Percentiles rank a stretch among this genome's conserved stretches.
Evolutionary conservation across 2,329 filamentous ascomycete genomes (phyloP).

Genomic region (Apiospora koreana): DNA sequence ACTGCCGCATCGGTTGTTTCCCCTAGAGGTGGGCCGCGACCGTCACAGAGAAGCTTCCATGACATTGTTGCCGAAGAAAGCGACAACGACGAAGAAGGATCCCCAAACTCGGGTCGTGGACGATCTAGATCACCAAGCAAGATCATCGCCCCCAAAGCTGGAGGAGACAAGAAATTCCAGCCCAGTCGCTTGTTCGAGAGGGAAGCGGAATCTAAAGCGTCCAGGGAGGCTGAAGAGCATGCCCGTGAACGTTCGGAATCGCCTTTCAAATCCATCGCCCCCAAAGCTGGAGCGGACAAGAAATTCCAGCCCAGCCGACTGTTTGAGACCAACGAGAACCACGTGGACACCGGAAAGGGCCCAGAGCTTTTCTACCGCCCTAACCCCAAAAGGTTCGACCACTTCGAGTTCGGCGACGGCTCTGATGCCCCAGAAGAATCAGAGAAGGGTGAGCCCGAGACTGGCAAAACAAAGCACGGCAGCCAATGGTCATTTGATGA

Average conservation of each 20-base stretch:
- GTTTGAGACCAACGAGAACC: conserved; percentile 59
- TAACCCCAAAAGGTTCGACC: conserved; percentile 77
- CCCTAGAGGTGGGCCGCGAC: conserved; percentile 63
- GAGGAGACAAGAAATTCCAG: conserved; percentile 45
- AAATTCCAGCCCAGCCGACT: conserved; percentile 65
- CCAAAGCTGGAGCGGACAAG: conserved; percentile 59
- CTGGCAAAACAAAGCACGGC: conserved; percentile 51
- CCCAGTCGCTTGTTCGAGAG: conserved; percentile 66
- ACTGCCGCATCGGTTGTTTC: conserved; percentile 49
- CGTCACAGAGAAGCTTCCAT: conserved; percentile 65
- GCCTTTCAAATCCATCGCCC: conserved; percentile 45
- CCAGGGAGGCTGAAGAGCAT: conserved; percentile 25
- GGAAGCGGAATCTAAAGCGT: conserved; percentile 41
- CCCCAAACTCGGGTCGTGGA: conserved; percentile 44
- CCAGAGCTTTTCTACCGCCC: conserved; percentile 50
- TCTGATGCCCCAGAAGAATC: conserved; percentile 52
- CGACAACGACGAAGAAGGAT: conserved; percentile 33
- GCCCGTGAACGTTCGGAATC: conserved; percentile 44
- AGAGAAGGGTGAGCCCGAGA: conserved; percentile 27
- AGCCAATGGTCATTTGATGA: conserved; percentile 88
- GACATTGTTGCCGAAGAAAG: conserved; percentile 67
- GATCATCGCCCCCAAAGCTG: conserved; percentile 30
- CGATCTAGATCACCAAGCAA: conserved; percentile 37
- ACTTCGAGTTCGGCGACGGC: conserved; percentile 80
- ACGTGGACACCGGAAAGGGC: conserved; percentile 38